phyloP scores from a whole-genome alignment of 176 grass and related monocot species.

The Puya raimondii region DNA sequence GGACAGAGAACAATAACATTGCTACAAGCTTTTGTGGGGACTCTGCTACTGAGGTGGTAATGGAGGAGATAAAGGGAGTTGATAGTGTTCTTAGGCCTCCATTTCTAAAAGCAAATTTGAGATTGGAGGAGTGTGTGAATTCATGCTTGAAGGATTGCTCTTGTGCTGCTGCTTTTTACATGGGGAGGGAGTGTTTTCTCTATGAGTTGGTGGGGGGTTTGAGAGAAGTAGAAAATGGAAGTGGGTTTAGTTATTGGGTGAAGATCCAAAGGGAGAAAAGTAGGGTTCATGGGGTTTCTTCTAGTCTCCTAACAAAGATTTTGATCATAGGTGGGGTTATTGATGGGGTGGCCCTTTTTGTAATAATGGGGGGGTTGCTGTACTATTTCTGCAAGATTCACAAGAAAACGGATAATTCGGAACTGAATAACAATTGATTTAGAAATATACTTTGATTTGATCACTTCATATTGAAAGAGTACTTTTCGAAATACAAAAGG shows the following conservation, averaged over 20 bases:
- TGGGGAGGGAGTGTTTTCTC: conserved; percentile 14
- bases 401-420: conserved; percentile 9
- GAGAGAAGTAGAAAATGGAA: conserved; percentile 12
- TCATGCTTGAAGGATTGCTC: conserved; percentile 25
- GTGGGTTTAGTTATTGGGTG: conserved; percentile 25
- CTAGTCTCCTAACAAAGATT: conserved; percentile 6
- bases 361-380: conserved; percentile 15
- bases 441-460: background rate
- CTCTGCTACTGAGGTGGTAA: conserved; percentile 13
- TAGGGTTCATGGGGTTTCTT: background rate
- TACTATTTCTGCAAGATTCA: conserved; percentile 23
- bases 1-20: background rate
- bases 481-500: too few relatives aligned
- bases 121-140: conserved; percentile 12
- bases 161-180: conserved; percentile 25
- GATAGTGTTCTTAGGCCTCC: conserved; percentile 19
- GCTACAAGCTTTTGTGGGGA: conserved; percentile 17
- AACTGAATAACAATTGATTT: conserved; percentile 12
- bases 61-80: conserved; percentile 20
- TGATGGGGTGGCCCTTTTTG: conserved; percentile 18
- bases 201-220: conserved; percentile 24
- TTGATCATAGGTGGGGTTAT: conserved; percentile 22
- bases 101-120: conserved; percentile 9
- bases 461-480: background rate
- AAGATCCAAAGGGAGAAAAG: conserved; percentile 17